A percentile compares a stretch with the other conserved stretches of the same genome.
phyloP scores from a whole-genome alignment of 2,329 filamentous ascomycete species.

The Hypoxylon sp. region DNA sequence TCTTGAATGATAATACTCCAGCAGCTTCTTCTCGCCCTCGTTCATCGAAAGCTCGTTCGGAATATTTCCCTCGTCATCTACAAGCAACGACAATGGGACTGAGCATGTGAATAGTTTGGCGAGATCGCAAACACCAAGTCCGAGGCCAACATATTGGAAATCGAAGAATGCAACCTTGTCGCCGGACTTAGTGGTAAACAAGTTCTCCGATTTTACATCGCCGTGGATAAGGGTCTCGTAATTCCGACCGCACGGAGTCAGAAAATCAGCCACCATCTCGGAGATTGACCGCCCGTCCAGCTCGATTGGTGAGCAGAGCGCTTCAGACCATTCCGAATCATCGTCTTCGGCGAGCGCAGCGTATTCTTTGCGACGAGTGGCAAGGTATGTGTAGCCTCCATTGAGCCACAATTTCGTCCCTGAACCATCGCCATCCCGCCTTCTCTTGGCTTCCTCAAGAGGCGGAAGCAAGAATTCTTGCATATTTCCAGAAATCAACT shows the following conservation, averaged over 20 bases:
- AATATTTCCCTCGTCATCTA: conserved; percentile 47
- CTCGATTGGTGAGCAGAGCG: conserved; percentile 58
- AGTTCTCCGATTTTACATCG: conserved; percentile 77
- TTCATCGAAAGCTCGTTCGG: conserved; percentile 61
- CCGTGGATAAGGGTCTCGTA: conserved; percentile 73
- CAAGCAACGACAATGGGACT: conserved; percentile 67
- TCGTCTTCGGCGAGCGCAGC: conserved; percentile 58
- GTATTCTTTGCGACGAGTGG: conserved; percentile 71
- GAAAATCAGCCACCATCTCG: conserved; percentile 64
- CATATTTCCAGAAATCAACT: conserved; percentile 47
- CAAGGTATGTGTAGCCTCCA: conserved; percentile 77
- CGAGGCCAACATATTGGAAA: conserved; percentile 76
- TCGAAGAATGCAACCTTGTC: conserved; percentile 73
- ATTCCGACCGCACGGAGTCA: conserved; percentile 58
- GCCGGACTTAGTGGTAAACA: conserved; percentile 67
- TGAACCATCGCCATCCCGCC: conserved; percentile 36
- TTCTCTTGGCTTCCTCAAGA: conserved; percentile 61
- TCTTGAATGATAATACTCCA: conserved; percentile 61
- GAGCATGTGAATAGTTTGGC: conserved; percentile 77
- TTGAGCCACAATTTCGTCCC: conserved; percentile 68
- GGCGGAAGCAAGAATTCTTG: conserved; percentile 64
- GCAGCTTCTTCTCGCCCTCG: conserved; percentile 62
- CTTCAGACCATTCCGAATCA: conserved; percentile 66
- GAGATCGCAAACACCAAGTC: conserved; percentile 73
- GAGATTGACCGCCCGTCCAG: conserved; percentile 56